Base-by-base conservation (phyloP, 139 green algal species). In the Chlorella sorokiniana region DNA sequence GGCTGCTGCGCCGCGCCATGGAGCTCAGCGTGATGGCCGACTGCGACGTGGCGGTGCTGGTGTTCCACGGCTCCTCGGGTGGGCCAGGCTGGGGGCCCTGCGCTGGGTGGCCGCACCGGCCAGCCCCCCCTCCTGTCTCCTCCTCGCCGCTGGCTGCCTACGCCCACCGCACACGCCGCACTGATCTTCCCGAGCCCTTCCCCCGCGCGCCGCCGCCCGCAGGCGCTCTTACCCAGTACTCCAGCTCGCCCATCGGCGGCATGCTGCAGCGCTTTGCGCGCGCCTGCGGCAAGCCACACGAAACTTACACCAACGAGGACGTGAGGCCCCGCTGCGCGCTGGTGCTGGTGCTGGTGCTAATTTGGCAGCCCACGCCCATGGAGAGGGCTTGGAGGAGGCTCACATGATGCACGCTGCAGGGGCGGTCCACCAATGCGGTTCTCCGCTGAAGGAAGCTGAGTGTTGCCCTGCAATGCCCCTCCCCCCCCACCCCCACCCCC, bases 1-100 rank as follows among this genome's bases (percentile, higher is more conserved):
- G 87, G 3, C 85, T 97, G 8, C 90, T 96, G 84, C 91, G 91
- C 54, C 93, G 94, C 41, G 94, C 93, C 1, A 96, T 95, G 92
- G 94, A 97, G 84, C 86, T 97, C 42, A 92, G 85, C 62, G 88
- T 95, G 23, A 86, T 97, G 27, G 93, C 90, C 83, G 92, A 94
- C 86, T 95, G 92, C 77, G 88, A 95, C 27, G 92, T 97, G 22
- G 92, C 84, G 4, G 73, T 97, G 22, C 88, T 97, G 22, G 86
- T 96, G 11, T 94, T 96, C 69, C 54, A 79, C 27, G 73, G 73
- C 38, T 56, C 54, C 4, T 52, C 52, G 29, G 54, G 71, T 78
- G 48, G 23, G 72, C 33, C 1, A 6, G 20, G 27, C 42, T 59
- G 3, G 27, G n/a, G 1, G 29, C 5, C 48, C 11, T 16, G 11